A percentile compares a stretch with the other conserved stretches of the same genome.
phyloP scores from a whole-genome alignment of 2,329 filamentous ascomycete species.

The Alternaria sp. region DNA sequence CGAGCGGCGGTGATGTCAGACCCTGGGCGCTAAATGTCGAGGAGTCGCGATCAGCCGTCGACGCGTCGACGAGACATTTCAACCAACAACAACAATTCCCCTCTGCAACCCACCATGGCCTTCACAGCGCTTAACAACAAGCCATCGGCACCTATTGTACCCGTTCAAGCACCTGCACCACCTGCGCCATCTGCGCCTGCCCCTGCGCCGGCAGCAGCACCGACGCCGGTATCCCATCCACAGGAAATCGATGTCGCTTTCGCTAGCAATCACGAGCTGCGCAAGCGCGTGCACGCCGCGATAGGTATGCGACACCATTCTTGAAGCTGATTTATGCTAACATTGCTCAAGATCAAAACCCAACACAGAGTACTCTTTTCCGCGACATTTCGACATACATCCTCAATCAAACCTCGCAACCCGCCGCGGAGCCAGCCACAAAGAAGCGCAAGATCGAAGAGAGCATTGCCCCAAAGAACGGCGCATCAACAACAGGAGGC shows the following conservation, averaged over 20 bases:
- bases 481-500: conserved; percentile 15
- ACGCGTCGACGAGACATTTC: conserved; percentile 8
- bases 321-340: background rate
- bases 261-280: conserved; percentile 41
- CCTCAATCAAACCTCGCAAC: conserved; percentile 31
- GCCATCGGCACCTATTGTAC: conserved; percentile 11
- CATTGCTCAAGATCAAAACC: conserved; percentile 35
- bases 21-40: conserved; percentile 13
- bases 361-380: conserved; percentile 42
- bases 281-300: conserved; percentile 47
- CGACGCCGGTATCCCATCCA: conserved; percentile 22
- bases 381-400: conserved; percentile 48
- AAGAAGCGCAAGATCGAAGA: conserved; percentile 51
- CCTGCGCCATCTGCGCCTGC: background rate
- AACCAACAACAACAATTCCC: conserved; percentile 11
- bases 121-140: conserved; percentile 32
- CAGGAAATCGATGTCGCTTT: conserved; percentile 45
- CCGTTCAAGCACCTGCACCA: conserved; percentile 4
- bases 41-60: conserved; percentile 20
- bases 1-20: conserved; percentile 14
- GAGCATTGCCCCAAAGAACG: conserved; percentile 28
- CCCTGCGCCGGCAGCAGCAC: background rate
- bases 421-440: conserved; percentile 33
- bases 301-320: conserved; percentile 31
- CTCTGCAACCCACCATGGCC: conserved; percentile 19